A percentile compares a stretch with the other conserved stretches of the same genome.
Evolutionary conservation across 305 asterid genomes (phyloP).

Genomic region (Solanum aculeatissimum): DNA sequence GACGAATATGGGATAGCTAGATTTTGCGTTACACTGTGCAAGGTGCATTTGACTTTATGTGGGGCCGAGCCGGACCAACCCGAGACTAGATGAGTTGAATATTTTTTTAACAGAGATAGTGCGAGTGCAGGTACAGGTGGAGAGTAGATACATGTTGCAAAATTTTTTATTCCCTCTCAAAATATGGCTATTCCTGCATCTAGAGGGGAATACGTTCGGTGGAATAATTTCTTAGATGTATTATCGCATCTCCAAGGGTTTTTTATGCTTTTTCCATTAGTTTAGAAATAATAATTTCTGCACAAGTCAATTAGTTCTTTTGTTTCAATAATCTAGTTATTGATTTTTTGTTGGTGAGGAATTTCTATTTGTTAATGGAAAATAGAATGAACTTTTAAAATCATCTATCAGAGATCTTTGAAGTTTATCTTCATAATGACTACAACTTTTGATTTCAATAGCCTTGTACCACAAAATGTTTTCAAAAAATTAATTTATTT

Average conservation of each 20-base stretch:
- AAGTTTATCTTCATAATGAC: not conserved
- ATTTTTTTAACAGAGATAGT: not conserved
- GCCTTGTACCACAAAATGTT: not conserved
- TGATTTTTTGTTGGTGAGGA: not conserved
- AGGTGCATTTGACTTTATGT: too few species aligned
- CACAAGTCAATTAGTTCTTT: not conserved
- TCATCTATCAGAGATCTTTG: not conserved
- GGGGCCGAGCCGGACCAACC: too few species aligned
- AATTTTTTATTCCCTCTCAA: not conserved
- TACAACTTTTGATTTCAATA: not conserved
- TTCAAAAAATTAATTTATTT: not conserved
- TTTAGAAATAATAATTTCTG: not conserved
- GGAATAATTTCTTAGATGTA: too few species aligned
- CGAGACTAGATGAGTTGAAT: too few species aligned
- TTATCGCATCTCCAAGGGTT: too few species aligned
- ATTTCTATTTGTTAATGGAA: not conserved
- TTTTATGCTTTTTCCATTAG: not conserved
- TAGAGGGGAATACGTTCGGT: too few species aligned
- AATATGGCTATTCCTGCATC: too few species aligned
- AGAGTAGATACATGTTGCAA: not conserved
- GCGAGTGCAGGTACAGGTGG: not conserved
- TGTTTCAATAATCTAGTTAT: not conserved
- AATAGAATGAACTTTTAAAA: not conserved
- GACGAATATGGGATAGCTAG: too few species aligned
- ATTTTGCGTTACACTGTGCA: too few species aligned